Conservation (phyloP, 768 basidiomycete genomes). For the Nidularia pulvinata region DNA sequence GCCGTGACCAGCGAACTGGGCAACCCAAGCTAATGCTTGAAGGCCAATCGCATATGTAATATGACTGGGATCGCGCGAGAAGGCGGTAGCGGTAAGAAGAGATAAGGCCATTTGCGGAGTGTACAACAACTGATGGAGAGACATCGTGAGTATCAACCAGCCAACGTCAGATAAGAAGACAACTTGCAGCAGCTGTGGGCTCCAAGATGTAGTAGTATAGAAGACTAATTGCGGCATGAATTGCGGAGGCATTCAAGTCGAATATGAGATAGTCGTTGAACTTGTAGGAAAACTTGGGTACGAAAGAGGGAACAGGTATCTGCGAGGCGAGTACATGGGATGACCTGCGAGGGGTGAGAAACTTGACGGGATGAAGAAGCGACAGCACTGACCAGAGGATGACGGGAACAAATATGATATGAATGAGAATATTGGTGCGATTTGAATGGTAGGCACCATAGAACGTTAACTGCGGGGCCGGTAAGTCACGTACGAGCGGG, state of each 20-base stretch:
- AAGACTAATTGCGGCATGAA: conserved; percentile 59
- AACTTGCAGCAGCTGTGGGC: conserved; percentile 80
- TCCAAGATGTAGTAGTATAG: conserved; percentile 83
- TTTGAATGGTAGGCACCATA: conserved; percentile 94
- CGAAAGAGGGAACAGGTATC: conserved; percentile 48
- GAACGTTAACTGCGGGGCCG: conserved; percentile 68
- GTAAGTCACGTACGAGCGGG: conserved; percentile 5
- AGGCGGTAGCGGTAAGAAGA: conserved; percentile 73
- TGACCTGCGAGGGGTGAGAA: conserved; percentile 44
- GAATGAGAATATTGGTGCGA: conserved; percentile 80
- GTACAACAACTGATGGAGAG: conserved; percentile 65
- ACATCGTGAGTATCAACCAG: conserved; percentile 1
- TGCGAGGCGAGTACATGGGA: conserved; percentile 49
- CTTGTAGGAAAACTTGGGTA: conserved; percentile 51
- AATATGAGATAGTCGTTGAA: conserved; percentile 67
- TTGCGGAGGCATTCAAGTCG: conserved; percentile 66
- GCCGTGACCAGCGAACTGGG: conserved; percentile 90
- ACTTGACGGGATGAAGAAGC: background rate
- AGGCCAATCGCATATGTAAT: conserved; percentile 52
- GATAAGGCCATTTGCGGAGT: conserved; percentile 66
- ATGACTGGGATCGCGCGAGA: conserved; percentile 49
- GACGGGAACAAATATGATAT: conserved; percentile 83
- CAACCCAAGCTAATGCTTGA: conserved; percentile 81
- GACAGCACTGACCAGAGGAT: conserved; percentile 63
- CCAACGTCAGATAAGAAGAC: background rate